Evolutionary conservation across 495 filamentous ascomycete species (phyloP).

Genomic region (Staphylotrichum longicolle): DNA sequence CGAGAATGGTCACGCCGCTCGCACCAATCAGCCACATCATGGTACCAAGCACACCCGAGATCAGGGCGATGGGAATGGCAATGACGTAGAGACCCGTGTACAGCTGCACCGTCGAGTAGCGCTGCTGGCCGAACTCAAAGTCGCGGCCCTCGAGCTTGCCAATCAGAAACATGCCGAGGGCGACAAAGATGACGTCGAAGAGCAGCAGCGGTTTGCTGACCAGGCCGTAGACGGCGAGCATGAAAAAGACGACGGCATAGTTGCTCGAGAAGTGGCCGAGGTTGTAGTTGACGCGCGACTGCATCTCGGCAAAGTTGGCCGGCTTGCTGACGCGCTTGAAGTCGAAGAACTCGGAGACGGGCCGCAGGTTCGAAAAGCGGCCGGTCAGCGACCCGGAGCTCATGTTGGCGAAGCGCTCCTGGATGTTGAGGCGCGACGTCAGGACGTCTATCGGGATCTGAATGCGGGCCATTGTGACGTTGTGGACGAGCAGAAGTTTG

Average conservation of each 20-base stretch:
- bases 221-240: slow-evolving; percentile 93
- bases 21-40: slow-evolving; percentile 95
- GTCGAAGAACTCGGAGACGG: slow-evolving; percentile 91
- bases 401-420: slow-evolving; percentile 68
- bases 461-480: slow-evolving; percentile 71
- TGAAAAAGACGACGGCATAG: slow-evolving; percentile 88
- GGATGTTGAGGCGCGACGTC: slow-evolving; percentile 84
- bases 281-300: slow-evolving; percentile 97
- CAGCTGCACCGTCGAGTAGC: slow-evolving; percentile 87
- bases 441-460: slow-evolving; percentile 87
- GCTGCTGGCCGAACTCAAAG: slow-evolving; percentile 76
- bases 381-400: slow-evolving; percentile 70
- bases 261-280: slow-evolving; percentile 97
- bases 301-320: slow-evolving; percentile 81
- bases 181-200: slow-evolving; percentile 86
- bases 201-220: slow-evolving; percentile 79
- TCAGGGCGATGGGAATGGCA: slow-evolving; percentile 76
- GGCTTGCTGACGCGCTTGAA: slow-evolving; percentile 94
- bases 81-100: slow-evolving; percentile 85
- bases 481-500: slow-evolving; percentile 4
- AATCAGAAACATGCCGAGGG: slow-evolving; percentile 84
- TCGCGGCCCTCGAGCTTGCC: slow-evolving; percentile 83
- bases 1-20: slow-evolving; percentile 83
- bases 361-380: slow-evolving; percentile 89
- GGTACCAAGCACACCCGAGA: slow-evolving; percentile 75